Evolutionary conservation across 768 basidiomycete species (phyloP).

Genomic region (Kondoa subrosea): DNA sequence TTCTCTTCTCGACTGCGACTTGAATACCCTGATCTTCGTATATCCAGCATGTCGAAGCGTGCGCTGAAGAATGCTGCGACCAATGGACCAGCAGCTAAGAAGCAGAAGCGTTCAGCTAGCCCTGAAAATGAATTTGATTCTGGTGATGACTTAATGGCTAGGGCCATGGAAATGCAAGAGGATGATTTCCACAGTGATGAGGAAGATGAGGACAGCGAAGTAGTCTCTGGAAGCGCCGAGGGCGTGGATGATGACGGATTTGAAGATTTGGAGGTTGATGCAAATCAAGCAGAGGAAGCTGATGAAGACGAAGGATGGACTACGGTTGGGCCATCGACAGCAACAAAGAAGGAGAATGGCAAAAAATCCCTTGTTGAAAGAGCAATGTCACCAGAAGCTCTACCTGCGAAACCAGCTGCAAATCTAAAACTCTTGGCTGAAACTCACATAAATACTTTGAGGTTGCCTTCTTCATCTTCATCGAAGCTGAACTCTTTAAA

Average conservation of each 20-base stretch:
- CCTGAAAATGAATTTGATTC: slow-evolving; percentile 23
- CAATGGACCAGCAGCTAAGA: neutral
- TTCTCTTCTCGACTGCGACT: too few species aligned
- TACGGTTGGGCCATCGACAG: slow-evolving; percentile 12
- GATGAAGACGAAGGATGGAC: slow-evolving; percentile 20
- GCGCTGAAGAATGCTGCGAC: neutral
- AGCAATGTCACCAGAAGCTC: slow-evolving; percentile 5
- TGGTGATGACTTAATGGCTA: slow-evolving; percentile 22
- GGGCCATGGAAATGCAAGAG: slow-evolving; percentile 17
- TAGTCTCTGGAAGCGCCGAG: slow-evolving; percentile 17
- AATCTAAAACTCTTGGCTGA: neutral
- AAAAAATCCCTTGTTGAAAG: slow-evolving; percentile 12
- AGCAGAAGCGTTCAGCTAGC: slow-evolving; percentile 1
- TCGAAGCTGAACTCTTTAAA: neutral
- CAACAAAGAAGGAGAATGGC: slow-evolving; percentile 4
- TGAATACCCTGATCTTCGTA: too few species aligned
- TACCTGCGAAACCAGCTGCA: slow-evolving; percentile 12
- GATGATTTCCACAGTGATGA: slow-evolving; percentile 11
- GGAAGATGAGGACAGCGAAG: slow-evolving; percentile 20
- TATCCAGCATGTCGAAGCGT: neutral
- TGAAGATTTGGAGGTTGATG: slow-evolving; percentile 5
- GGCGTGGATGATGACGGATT: slow-evolving; percentile 9
- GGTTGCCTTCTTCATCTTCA: neutral
- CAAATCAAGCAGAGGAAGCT: slow-evolving; percentile 19
- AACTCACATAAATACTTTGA: neutral